Evolutionary conservation across 73 alveolate genomes (phyloP).

Genomic region (Paramecium caudatum): DNA sequence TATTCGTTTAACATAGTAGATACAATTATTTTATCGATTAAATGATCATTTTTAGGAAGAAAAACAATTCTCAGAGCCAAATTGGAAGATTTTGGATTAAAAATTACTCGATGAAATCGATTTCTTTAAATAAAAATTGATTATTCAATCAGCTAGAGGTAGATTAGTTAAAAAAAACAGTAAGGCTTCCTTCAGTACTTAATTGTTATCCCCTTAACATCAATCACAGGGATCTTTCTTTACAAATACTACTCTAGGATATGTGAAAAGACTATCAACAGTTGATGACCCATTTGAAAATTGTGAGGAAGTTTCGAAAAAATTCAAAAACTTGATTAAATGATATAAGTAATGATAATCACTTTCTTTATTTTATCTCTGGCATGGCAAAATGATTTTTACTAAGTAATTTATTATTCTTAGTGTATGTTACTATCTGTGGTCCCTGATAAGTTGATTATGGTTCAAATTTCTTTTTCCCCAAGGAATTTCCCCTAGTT

Average conservation of each 20-base stretch:
- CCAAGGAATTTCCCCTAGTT: conserved; percentile 13
- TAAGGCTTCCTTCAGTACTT: conserved; percentile 24
- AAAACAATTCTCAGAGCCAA: conserved; percentile 9
- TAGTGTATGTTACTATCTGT: conserved; percentile 8
- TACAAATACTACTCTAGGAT: conserved; percentile 3
- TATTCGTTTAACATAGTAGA: not conserved
- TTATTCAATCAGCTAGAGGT: conserved; percentile 16
- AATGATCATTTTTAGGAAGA: conserved; percentile 38
- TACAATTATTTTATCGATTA: not conserved
- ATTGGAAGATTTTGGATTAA: not conserved
- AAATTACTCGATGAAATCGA: conserved; percentile 18
- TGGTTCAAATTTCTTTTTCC: conserved; percentile 4
- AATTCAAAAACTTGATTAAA: conserved; percentile 7
- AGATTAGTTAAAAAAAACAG: conserved; percentile 35
- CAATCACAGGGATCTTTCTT: conserved; percentile 14
- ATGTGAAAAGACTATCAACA: conserved; percentile 30
- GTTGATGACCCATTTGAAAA: conserved; percentile 15
- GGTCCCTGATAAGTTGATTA: not conserved
- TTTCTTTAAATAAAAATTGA: not conserved
- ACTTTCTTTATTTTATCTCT: conserved; percentile 4
- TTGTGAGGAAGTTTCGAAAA: not conserved
- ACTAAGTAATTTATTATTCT: conserved; percentile 18
- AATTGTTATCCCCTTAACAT: conserved; percentile 37
- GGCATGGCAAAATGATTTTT: conserved; percentile 39
- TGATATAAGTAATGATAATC: not conserved